These are phyloP conservation scores for Fusarium veterinarium DNA, from an alignment of 2,329 filamentous ascomycete species.

Conservation along the genomic window DNA sequence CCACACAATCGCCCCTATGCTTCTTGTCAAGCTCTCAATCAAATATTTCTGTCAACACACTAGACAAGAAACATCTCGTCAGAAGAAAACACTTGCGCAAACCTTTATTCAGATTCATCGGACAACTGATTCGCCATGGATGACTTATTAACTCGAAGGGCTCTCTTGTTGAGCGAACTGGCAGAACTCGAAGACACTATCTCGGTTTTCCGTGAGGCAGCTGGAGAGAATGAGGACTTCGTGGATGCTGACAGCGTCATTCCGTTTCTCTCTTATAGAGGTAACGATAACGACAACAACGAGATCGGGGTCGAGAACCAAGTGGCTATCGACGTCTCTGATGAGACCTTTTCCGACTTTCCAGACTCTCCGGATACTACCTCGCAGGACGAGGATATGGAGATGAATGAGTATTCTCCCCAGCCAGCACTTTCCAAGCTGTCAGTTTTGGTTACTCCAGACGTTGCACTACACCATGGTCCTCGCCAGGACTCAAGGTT, in stretches of 20 bases:
- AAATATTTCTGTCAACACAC: neutral
- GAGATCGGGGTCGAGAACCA: neutral
- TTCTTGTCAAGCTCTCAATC: neutral
- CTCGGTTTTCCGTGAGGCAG: neutral
- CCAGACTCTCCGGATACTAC: neutral
- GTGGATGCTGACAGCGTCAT: neutral
- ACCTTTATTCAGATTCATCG: neutral
- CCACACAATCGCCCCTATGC: accelerated
- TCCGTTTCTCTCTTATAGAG: neutral
- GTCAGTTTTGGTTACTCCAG: neutral
- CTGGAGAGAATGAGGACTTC: neutral
- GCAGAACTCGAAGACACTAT: neutral
- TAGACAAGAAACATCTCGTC: neutral
- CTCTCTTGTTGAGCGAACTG: neutral
- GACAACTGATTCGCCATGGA: neutral
- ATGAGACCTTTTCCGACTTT: neutral
- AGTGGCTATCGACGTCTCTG: too few species aligned
- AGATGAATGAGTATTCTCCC: neutral
- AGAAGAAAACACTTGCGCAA: neutral
- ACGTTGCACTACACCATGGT: neutral
- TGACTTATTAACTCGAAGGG: neutral
- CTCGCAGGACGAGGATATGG: neutral
- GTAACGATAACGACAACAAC: neutral
- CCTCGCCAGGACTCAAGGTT: neutral
- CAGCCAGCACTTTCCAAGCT: neutral